phyloP scores from a whole-genome alignment of 371 early-diverging fungal species.

The Gilbertella persicaria region DNA sequence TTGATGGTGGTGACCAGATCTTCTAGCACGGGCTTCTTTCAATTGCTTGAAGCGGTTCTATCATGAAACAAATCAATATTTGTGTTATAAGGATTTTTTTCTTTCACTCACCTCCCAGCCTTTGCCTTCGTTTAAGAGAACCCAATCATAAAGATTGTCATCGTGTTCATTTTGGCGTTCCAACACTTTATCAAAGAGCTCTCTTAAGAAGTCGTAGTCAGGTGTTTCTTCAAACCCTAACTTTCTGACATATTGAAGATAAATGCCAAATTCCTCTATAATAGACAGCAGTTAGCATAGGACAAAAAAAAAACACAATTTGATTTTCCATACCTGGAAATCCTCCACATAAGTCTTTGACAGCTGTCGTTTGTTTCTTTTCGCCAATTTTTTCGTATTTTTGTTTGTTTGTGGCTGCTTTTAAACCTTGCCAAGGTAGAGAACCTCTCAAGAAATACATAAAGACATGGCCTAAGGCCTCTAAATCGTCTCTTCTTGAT shows the following conservation, averaged over 20 bases:
- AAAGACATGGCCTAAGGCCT: slow-evolving; percentile 93
- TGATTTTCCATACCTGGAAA: slow-evolving; percentile 59
- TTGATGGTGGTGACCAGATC: slow-evolving; percentile 23
- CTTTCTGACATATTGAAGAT: slow-evolving; percentile 89
- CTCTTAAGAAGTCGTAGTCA: slow-evolving; percentile 88
- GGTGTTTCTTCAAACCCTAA: slow-evolving; percentile 96
- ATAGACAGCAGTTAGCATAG: neutral
- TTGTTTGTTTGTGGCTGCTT: slow-evolving; percentile 91
- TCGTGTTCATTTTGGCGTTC: slow-evolving; percentile 71
- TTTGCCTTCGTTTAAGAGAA: slow-evolving; percentile 69
- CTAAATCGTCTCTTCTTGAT: slow-evolving; percentile 95
- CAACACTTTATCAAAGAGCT: slow-evolving; percentile 85
- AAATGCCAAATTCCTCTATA: slow-evolving; percentile 86
- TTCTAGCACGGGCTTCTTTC: slow-evolving; percentile 26
- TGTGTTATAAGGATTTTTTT: neutral
- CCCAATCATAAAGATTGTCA: slow-evolving; percentile 94
- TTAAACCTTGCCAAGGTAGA: slow-evolving; percentile 96
- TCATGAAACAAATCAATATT: neutral
- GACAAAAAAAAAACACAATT: neutral
- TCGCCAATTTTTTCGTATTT: slow-evolving; percentile 95
- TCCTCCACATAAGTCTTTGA: slow-evolving; percentile 83
- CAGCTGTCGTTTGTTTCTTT: slow-evolving; percentile 78
- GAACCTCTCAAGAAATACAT: slow-evolving; percentile 93
- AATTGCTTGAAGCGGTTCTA: slow-evolving; percentile 29
- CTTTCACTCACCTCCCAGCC: slow-evolving; percentile 56